phyloP scores from a whole-genome alignment of 2,329 filamentous ascomycete genomes.

The Daldinia sp. region DNA sequence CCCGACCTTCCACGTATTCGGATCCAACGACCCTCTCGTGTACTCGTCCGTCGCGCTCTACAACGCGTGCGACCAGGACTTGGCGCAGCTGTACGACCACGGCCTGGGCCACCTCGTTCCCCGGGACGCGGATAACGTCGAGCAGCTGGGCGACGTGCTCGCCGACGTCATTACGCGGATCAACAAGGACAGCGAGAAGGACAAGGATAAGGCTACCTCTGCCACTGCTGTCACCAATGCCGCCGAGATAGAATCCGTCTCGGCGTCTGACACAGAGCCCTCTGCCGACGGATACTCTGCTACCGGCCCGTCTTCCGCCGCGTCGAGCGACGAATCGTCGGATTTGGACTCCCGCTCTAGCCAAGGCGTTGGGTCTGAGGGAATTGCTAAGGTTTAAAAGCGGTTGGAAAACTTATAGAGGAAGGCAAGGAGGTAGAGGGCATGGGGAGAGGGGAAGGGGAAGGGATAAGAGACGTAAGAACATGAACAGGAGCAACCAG shows the following conservation, averaged over 20 bases:
- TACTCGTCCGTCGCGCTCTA: slow-evolving; percentile 61
- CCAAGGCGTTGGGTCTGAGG: slow-evolving; percentile 10
- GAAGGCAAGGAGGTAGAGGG: not conserved
- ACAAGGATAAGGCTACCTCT: not conserved
- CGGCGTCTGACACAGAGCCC: slow-evolving; percentile 12
- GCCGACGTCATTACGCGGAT: slow-evolving; percentile 32
- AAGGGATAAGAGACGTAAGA: not conserved
- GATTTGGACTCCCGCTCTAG: slow-evolving; percentile 40
- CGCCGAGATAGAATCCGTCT: not conserved
- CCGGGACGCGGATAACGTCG: slow-evolving; percentile 47
- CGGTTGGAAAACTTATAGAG: not conserved
- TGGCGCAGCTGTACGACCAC: slow-evolving; percentile 62
- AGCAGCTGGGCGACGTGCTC: slow-evolving; percentile 45
- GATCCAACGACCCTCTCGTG: slow-evolving; percentile 61
- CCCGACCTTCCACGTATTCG: slow-evolving; percentile 55
- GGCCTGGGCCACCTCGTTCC: slow-evolving; percentile 65
- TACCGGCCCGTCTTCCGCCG: slow-evolving; percentile 11
- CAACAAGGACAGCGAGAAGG: slow-evolving; percentile 21
- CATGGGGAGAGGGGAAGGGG: not conserved
- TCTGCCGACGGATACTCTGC: slow-evolving; percentile 7
- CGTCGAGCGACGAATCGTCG: slow-evolving; percentile 28
- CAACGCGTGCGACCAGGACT: slow-evolving; percentile 62
- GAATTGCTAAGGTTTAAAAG: slow-evolving; percentile 20
- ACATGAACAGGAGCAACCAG: not conserved
- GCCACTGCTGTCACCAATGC: not conserved